Conservation (phyloP, 805 yeast genomes). For the Candida argentea region DNA sequence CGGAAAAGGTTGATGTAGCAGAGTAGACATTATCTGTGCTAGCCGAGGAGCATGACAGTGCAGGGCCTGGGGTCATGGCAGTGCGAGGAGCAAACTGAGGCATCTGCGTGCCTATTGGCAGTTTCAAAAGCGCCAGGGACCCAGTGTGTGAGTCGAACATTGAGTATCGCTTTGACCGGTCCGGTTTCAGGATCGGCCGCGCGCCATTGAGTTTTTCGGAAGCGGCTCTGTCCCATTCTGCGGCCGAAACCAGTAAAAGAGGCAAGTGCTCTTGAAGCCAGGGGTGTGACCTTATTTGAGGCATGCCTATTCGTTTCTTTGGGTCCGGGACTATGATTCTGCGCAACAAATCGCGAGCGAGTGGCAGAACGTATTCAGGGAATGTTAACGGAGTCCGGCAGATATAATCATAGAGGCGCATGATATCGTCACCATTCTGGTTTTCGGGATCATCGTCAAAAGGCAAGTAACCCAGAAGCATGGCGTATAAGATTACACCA, state of each 20-base stretch:
- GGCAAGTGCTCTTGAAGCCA: slow-evolving; percentile 84
- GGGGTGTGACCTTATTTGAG: slow-evolving; percentile 66
- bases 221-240: slow-evolving; percentile 74
- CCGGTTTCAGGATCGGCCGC: slow-evolving; percentile 3
- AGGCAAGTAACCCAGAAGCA: slow-evolving; percentile 95
- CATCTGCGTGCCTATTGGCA: slow-evolving; percentile 22
- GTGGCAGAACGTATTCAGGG: slow-evolving; percentile 86
- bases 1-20: slow-evolving; percentile 64
- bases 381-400: slow-evolving; percentile 87
- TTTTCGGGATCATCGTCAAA: slow-evolving; percentile 96
- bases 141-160: slow-evolving; percentile 33
- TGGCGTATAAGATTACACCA: slow-evolving; percentile 91
- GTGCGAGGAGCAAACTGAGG: slow-evolving; percentile 13
- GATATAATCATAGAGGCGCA: slow-evolving; percentile 82
- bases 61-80: slow-evolving; percentile 12
- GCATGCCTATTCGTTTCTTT: slow-evolving; percentile 55
- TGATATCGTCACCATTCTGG: slow-evolving; percentile 93
- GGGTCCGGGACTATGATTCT: slow-evolving; percentile 84
- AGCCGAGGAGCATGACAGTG: slow-evolving; percentile 26
- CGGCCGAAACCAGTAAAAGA: slow-evolving; percentile 74
- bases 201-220: slow-evolving; percentile 14
- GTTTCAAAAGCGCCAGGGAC: slow-evolving; percentile 7
- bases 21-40: slow-evolving; percentile 31
- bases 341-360: slow-evolving; percentile 84
- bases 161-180: slow-evolving; percentile 28